Percentiles rank a stretch among this genome's conserved stretches.
Evolutionary conservation across 73 alveolate species (phyloP).

Genomic region (Paramecium bursaria): DNA sequence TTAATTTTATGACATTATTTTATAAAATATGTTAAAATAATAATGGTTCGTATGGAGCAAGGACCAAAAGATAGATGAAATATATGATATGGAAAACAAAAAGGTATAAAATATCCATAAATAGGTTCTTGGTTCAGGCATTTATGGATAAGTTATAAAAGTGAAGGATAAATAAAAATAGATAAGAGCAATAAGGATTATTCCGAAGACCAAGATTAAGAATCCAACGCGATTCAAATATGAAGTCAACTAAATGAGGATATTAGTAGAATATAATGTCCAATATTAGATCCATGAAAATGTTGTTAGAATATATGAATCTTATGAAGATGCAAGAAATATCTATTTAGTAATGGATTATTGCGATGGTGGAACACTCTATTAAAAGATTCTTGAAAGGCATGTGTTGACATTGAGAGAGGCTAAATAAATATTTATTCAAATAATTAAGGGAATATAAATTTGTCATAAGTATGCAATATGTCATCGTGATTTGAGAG

Average conservation of each 20-base stretch:
- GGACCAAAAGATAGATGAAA: not conserved
- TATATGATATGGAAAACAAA: slow-evolving; percentile 17
- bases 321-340: slow-evolving; percentile 32
- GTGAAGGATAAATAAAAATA: slow-evolving; percentile 3
- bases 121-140: slow-evolving; percentile 9
- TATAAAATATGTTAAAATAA: slow-evolving; percentile 18
- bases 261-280: not conserved
- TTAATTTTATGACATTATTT: no score
- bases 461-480: slow-evolving; percentile 22
- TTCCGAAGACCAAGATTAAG: slow-evolving; percentile 2
- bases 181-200: not conserved
- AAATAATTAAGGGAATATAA: slow-evolving; percentile 8
- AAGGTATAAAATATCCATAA: not conserved
- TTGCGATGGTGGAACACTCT: slow-evolving; percentile 48
- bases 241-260: not conserved
- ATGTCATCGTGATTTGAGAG: slow-evolving; percentile 29
- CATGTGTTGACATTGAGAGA: not conserved
- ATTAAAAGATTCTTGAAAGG: slow-evolving; percentile 21
- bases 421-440: not conserved
- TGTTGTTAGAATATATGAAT: slow-evolving; percentile 2
- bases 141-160: slow-evolving; percentile 27
- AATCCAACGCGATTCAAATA: slow-evolving; percentile 20
- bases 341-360: slow-evolving; percentile 27
- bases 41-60: slow-evolving; percentile 54
- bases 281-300: not conserved